phyloP scores from a whole-genome alignment of 768 basidiomycete species.

The Leucocoprinus sp. region DNA sequence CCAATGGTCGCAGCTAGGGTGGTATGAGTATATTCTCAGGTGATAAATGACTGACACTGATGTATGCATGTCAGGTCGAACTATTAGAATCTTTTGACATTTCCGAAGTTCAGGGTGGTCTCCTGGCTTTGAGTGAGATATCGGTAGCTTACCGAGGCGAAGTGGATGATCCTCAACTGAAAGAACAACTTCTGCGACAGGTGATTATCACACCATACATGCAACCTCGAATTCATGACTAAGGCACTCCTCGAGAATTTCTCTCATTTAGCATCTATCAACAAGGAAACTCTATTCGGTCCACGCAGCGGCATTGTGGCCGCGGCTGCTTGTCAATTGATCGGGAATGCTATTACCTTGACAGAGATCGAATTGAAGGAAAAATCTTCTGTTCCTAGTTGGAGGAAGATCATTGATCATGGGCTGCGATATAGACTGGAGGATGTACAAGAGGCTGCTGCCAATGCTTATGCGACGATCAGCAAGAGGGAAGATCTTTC shows the following conservation, averaged over 20 bases:
- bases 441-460: slow-evolving; percentile 70
- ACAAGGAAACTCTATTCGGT: slow-evolving; percentile 51
- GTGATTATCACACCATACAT: slow-evolving; percentile 26
- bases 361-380: slow-evolving; percentile 38
- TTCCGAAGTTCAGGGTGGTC: slow-evolving; percentile 70
- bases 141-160: slow-evolving; percentile 45
- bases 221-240: slow-evolving; percentile 1
- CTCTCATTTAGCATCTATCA: slow-evolving; percentile 42
- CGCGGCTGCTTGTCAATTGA: slow-evolving; percentile 61
- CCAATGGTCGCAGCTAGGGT: slow-evolving; percentile 39
- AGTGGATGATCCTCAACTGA: slow-evolving; percentile 20
- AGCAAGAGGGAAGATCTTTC: slow-evolving; percentile 66
- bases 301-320: slow-evolving; percentile 67
- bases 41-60: slow-evolving; percentile 2
- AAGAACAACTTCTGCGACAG: slow-evolving; percentile 33
- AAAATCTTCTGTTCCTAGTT: slow-evolving; percentile 42
- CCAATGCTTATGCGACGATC: slow-evolving; percentile 57
- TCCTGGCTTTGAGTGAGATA: slow-evolving; percentile 69
- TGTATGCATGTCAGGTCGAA: slow-evolving; percentile 31
- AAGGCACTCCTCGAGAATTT: slow-evolving; percentile 47
- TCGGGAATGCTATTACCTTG: slow-evolving; percentile 56
- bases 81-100: slow-evolving; percentile 59
- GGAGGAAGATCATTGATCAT: slow-evolving; percentile 63
- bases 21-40: slow-evolving; percentile 31
- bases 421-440: slow-evolving; percentile 60